Conservation (phyloP, 768 basidiomycete species). For the Boletus subparvulus region DNA sequence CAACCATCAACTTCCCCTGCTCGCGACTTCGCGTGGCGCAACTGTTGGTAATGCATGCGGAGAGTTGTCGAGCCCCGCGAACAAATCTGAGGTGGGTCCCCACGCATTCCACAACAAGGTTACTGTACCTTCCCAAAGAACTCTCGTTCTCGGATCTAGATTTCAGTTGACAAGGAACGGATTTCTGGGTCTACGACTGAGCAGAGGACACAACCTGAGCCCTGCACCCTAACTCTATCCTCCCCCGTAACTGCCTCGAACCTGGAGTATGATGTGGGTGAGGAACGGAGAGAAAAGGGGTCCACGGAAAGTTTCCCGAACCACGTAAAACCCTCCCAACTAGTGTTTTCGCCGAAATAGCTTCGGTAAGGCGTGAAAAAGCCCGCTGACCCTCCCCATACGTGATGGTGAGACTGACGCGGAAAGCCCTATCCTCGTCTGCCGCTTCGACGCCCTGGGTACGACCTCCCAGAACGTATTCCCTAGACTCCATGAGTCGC, state of each 20-base stretch:
- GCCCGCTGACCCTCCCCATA: slow-evolving; percentile 13
- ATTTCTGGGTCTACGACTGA: too few relatives aligned
- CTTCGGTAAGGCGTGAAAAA: slow-evolving; percentile 19
- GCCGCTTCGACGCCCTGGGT: slow-evolving; percentile 21
- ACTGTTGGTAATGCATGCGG: slow-evolving; percentile 3
- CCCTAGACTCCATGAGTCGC: slow-evolving; percentile 2
- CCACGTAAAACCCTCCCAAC: slow-evolving; percentile 17
- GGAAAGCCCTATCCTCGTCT: slow-evolving; percentile 23
- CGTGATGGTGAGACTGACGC: slow-evolving; percentile 14
- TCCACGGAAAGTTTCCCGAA: slow-evolving; percentile 7
- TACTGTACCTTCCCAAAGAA: background rate
- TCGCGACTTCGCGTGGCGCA: background rate
- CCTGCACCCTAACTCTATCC: background rate
- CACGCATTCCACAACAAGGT: slow-evolving; percentile 5
- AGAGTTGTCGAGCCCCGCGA: background rate
- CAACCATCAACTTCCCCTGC: slow-evolving; percentile 1
- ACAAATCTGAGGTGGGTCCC: background rate
- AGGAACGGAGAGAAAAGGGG: slow-evolving; percentile 11
- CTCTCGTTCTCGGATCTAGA: background rate
- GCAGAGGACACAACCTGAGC: background rate
- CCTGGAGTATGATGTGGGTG: slow-evolving; percentile 3
- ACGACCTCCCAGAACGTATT: slow-evolving; percentile 9
- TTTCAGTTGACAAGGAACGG: too few relatives aligned
- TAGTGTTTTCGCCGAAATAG: background rate
- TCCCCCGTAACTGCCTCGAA: background rate